Conservation (phyloP, 805 yeast species). For the Candida oleophila region DNA sequence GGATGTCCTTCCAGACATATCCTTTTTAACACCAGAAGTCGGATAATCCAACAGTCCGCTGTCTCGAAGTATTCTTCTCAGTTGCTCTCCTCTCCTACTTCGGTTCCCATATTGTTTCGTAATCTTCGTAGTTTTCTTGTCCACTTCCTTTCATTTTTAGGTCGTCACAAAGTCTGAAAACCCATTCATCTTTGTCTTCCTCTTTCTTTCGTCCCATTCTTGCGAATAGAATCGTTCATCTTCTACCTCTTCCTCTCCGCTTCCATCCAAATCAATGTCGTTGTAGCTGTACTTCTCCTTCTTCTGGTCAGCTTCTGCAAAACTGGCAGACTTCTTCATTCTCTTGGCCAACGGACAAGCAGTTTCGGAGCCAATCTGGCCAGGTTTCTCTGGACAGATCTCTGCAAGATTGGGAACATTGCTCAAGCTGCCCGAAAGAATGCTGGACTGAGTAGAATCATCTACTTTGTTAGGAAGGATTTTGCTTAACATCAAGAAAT, state of each 20-base stretch:
- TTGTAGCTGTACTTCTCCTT: neutral
- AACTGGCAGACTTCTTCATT: slow-evolving; percentile 6
- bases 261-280: slow-evolving; percentile 1
- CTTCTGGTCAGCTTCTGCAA: neutral
- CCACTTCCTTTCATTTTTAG: neutral
- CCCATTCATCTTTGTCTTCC: neutral
- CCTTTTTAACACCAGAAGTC: no score
- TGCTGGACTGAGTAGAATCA: neutral
- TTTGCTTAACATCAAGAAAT: slow-evolving; percentile 17
- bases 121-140: neutral
- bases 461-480: slow-evolving; percentile 17
- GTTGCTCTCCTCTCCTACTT: no score
- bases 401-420: neutral
- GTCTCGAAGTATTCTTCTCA: no score
- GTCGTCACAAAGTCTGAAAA: neutral
- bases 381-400: neutral
- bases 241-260: slow-evolving; percentile 9
- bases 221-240: slow-evolving; percentile 17
- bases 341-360: neutral
- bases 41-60: no score
- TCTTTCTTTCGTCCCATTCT: slow-evolving; percentile 13
- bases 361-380: neutral
- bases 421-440: neutral
- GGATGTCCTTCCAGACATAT: no score
- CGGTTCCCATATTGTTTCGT: neutral